Conservation (phyloP, 1,284 basidiomycete species). For the Microbotryomycetes sp. region DNA sequence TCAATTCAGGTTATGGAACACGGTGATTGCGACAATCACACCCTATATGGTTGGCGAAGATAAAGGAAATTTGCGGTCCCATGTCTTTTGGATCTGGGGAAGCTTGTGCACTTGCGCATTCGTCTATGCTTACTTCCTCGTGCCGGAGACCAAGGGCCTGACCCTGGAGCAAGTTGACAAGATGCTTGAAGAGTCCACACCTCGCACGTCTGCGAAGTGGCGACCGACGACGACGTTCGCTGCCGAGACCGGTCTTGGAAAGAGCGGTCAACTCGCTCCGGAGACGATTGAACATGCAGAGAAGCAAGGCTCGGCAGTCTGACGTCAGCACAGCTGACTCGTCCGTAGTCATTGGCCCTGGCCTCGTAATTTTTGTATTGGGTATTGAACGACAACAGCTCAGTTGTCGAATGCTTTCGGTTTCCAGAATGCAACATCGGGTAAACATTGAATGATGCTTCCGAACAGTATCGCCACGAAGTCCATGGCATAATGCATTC, state of each 20-base stretch:
- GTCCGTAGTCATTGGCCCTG: too few species aligned
- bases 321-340: too few species aligned
- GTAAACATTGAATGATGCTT: too few species aligned
- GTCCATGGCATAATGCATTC: too few species aligned
- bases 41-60: conserved; percentile 27
- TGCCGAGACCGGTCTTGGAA: conserved; percentile 7
- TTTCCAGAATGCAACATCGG: too few species aligned
- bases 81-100: conserved; percentile 38
- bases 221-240: conserved; percentile 27
- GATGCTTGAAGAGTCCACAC: conserved; percentile 26
- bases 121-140: conserved; percentile 33
- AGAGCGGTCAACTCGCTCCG: too few species aligned
- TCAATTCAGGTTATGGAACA: conserved; percentile 41
- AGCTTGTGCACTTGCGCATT: conserved; percentile 33
- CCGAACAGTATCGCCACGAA: too few species aligned
- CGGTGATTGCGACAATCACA: conserved; percentile 34
- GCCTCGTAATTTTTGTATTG: too few species aligned
- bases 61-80: conserved; percentile 28
- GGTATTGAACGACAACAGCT: too few species aligned
- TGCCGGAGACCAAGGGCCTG: conserved; percentile 35
- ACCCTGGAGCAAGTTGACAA: conserved; percentile 37
- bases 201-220: conserved; percentile 32
- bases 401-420: too few species aligned
- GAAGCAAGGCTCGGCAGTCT: too few species aligned
- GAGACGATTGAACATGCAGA: too few species aligned